phyloP scores from a whole-genome alignment of 2,329 filamentous ascomycete species.

The Cladophialophora yegresii region DNA sequence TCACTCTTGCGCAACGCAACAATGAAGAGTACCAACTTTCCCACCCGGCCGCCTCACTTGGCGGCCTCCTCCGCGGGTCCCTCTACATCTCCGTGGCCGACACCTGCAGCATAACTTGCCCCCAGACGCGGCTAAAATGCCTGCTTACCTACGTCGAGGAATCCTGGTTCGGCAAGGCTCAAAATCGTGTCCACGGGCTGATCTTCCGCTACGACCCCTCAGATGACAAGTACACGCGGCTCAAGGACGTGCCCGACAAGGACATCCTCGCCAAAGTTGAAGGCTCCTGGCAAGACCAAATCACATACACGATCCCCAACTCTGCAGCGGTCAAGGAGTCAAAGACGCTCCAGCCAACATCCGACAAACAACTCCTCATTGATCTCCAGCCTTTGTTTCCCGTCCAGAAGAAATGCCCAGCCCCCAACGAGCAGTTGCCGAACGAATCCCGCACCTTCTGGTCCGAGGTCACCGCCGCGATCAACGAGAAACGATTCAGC shows the following conservation, averaged over 20 bases:
- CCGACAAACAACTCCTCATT: constrained; percentile 72
- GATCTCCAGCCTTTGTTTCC: constrained; percentile 84
- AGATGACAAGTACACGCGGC: constrained; percentile 74
- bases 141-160: constrained; percentile 94
- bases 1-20: constrained; percentile 75
- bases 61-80: constrained; percentile 82
- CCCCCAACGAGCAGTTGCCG: constrained; percentile 73
- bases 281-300: constrained; percentile 78
- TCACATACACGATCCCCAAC: constrained; percentile 58
- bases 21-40: constrained; percentile 94
- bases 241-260: constrained; percentile 83
- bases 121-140: constrained; percentile 85
- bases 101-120: constrained; percentile 81
- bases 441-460: constrained; percentile 91
- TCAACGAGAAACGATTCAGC: constrained; percentile 76
- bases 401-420: constrained; percentile 75
- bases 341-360: constrained; percentile 53
- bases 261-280: constrained; percentile 80
- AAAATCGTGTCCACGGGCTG: constrained; percentile 88
- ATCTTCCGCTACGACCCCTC: constrained; percentile 88
- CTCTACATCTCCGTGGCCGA: constrained; percentile 89
- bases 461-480: constrained; percentile 83
- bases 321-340: constrained; percentile 23
- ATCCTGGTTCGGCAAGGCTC: constrained; percentile 87
- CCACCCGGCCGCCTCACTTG: constrained; percentile 89